Percentiles rank a stretch among this genome's conserved stretches.
Evolutionary conservation across 164 flowering plant genomes (phyloP).

Genomic region (Amborella trichopoda): DNA sequence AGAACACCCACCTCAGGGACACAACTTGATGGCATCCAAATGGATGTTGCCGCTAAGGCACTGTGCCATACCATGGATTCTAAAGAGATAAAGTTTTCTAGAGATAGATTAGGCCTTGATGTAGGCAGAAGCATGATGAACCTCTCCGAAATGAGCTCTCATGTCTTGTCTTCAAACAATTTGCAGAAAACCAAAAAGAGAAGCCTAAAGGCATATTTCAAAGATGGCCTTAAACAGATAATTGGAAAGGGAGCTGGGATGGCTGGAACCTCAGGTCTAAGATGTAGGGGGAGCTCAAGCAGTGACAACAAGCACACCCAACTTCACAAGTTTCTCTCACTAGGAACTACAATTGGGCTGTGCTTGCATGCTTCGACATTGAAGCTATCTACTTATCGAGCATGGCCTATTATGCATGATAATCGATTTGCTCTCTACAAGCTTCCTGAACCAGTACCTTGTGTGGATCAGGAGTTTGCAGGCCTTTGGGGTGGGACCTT

Average conservation of each 20-base stretch:
- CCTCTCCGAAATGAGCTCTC: constrained; percentile 22
- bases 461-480: constrained; percentile 49
- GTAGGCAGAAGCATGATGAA: constrained; percentile 1
- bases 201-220: constrained; percentile 40
- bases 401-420: constrained; percentile 92
- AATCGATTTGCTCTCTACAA: constrained; percentile 82
- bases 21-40: constrained; percentile 25
- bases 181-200: constrained; percentile 26
- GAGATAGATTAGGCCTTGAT: not conserved
- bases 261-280: constrained; percentile 14
- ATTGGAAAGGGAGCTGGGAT: constrained; percentile 37
- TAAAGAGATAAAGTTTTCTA: not conserved
- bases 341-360: constrained; percentile 55
- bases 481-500: constrained; percentile 94
- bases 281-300: constrained; percentile 28
- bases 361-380: constrained; percentile 42
- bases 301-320: constrained; percentile 48
- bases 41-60: constrained; percentile 9
- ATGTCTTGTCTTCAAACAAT: constrained; percentile 12
- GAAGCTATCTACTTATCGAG: constrained; percentile 61
- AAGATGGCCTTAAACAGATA: constrained; percentile 41
- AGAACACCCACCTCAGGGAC: constrained; percentile 15
- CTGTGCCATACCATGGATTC: not conserved
- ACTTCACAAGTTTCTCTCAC: constrained; percentile 54
- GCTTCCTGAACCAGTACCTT: constrained; percentile 41